Evolutionary conservation across 2,329 filamentous ascomycete genomes (phyloP).

Genomic region (Myriosclerotinia curreyana): DNA sequence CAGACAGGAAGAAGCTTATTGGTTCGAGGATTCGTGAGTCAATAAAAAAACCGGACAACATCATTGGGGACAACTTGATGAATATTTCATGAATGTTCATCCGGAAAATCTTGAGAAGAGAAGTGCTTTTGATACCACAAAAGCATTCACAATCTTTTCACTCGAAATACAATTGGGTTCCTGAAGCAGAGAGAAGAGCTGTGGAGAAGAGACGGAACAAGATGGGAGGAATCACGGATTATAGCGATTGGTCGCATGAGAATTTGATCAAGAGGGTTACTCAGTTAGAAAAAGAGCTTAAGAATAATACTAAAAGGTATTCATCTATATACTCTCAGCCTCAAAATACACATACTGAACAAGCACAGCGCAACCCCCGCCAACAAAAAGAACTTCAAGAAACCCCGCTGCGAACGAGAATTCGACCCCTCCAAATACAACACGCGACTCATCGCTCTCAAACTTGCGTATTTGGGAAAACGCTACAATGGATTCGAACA

Average conservation of each 20-base stretch:
- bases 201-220: constrained; percentile 17
- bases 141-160: background rate
- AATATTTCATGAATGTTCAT: constrained; percentile 15
- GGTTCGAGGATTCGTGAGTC: constrained; percentile 15
- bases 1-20: constrained; percentile 10
- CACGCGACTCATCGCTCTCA: constrained; percentile 82
- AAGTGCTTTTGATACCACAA: background rate
- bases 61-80: background rate
- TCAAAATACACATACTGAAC: background rate
- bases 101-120: background rate
- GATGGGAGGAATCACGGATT: constrained; percentile 43
- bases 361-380: constrained; percentile 19
- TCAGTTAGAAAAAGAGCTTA: constrained; percentile 64
- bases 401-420: constrained; percentile 32
- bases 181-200: constrained; percentile 18
- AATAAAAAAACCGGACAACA: constrained; percentile 1
- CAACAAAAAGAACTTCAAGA: constrained; percentile 44
- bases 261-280: constrained; percentile 66
- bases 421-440: constrained; percentile 78
- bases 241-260: constrained; percentile 65
- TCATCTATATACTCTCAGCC: background rate
- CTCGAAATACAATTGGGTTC: constrained; percentile 2
- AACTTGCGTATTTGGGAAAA: constrained; percentile 89
- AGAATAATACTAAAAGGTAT: constrained; percentile 45
- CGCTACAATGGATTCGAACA: constrained; percentile 93